Percentiles rank a stretch among this genome's conserved stretches.
phyloP scores from a whole-genome alignment of 164 flowering plant genomes.

The Nelumbo lutea region DNA sequence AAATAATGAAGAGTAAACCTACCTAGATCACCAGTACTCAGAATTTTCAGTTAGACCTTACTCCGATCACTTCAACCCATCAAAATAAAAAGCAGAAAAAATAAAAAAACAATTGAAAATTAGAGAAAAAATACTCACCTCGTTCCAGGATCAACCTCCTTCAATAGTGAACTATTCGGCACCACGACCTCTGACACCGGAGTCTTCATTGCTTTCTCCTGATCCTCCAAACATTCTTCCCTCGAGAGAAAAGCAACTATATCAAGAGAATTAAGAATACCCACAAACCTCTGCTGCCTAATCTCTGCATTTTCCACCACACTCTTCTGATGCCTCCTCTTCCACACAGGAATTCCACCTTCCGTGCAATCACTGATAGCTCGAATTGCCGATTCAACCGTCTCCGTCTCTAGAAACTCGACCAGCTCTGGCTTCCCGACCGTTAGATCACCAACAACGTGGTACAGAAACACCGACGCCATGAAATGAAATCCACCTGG shows the following conservation, averaged over 20 bases:
- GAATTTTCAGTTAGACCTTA: neutral
- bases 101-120: neutral
- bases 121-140: constrained; percentile 39
- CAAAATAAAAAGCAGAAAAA: neutral
- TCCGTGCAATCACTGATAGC: constrained; percentile 83
- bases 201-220: constrained; percentile 73
- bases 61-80: neutral
- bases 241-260: constrained; percentile 73
- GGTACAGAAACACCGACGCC: constrained; percentile 91
- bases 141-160: constrained; percentile 85
- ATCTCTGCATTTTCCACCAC: constrained; percentile 51
- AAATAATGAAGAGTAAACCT: neutral
- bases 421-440: constrained; percentile 90
- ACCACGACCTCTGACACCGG: constrained; percentile 78
- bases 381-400: constrained; percentile 74
- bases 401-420: constrained; percentile 75
- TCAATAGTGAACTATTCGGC: constrained; percentile 60
- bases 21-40: neutral
- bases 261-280: constrained; percentile 79
- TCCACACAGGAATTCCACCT: constrained; percentile 89
- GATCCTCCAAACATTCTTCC: constrained; percentile 60
- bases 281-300: constrained; percentile 85
- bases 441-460: constrained; percentile 95
- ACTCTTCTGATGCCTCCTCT: constrained; percentile 42
- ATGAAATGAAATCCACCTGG: constrained; percentile 19